phyloP scores from a whole-genome alignment of 805 yeast genomes.

The Kuraishia borneana region DNA sequence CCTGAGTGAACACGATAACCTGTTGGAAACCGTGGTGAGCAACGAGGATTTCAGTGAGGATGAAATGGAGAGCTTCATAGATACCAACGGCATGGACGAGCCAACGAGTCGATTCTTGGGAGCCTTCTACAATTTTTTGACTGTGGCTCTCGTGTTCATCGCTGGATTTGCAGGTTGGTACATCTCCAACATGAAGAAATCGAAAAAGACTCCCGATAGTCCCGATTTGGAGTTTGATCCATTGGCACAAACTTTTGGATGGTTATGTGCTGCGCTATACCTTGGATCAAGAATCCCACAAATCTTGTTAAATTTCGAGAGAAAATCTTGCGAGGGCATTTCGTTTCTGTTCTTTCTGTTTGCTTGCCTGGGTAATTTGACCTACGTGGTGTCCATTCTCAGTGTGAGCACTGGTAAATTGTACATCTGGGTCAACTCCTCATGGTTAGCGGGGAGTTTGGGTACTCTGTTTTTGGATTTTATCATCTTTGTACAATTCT shows the following conservation, averaged over 20 bases:
- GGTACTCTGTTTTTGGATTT: conserved; percentile 84
- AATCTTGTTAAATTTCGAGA: conserved; percentile 67
- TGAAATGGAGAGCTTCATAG: conserved; percentile 17
- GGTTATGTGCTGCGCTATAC: conserved; percentile 63
- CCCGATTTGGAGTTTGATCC: conserved; percentile 44
- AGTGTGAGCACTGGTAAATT: conserved; percentile 59
- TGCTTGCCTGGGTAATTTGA: conserved; percentile 89
- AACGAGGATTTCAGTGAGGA: conserved; percentile 19
- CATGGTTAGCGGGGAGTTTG: conserved; percentile 87
- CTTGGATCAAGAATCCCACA: conserved; percentile 91
- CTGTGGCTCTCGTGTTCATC: conserved; percentile 56
- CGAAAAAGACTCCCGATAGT: conserved; percentile 18
- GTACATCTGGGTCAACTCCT: conserved; percentile 70
- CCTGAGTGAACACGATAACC: conserved; percentile 46
- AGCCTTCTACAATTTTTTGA: conserved; percentile 25
- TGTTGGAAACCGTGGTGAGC: conserved; percentile 50
- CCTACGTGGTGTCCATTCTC: conserved; percentile 80
- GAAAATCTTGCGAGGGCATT: conserved; percentile 92
- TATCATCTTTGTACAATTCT: conserved; percentile 77
- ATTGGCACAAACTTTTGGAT: conserved; percentile 81
- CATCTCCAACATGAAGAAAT: conserved; percentile 41
- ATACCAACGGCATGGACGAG: conserved; percentile 18
- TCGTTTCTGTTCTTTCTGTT: conserved; percentile 88
- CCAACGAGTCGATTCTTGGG: not conserved
- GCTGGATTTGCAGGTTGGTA: conserved; percentile 89